Conservation (phyloP, 345 rosid genomes). For the Moricandia arvensis region DNA sequence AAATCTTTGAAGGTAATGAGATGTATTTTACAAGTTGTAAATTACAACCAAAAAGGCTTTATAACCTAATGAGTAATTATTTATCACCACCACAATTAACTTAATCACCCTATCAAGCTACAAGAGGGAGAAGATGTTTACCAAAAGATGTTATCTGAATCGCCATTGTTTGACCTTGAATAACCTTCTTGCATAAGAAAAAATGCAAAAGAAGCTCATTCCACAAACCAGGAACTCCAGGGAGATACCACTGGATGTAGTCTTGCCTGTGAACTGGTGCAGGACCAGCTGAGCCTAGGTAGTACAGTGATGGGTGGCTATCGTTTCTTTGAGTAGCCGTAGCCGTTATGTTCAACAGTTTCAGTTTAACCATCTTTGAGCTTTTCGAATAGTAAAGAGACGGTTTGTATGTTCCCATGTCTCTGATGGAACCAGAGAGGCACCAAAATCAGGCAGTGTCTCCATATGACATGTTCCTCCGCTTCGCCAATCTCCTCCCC, state of each 20-base stretch:
- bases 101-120: slow-evolving; percentile 17
- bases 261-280: slow-evolving; percentile 74
- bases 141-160: slow-evolving; percentile 10
- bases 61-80: slow-evolving; percentile 26
- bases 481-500: slow-evolving; percentile 90
- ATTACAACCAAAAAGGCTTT: not conserved
- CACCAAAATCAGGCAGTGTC: slow-evolving; percentile 68
- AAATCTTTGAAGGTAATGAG: slow-evolving; percentile 4
- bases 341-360: slow-evolving; percentile 61
- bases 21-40: not conserved
- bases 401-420: slow-evolving; percentile 50
- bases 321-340: slow-evolving; percentile 76
- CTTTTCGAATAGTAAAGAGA: slow-evolving; percentile 30
- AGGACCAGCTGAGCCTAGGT: slow-evolving; percentile 13
- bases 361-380: slow-evolving; percentile 31
- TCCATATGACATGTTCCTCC: slow-evolving; percentile 87
- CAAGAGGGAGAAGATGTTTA: not conserved
- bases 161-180: not conserved
- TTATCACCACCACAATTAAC: too few relatives aligned
- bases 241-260: slow-evolving; percentile 97
- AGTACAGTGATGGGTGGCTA: slow-evolving; percentile 85
- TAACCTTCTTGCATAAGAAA: slow-evolving; percentile 48
- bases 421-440: slow-evolving; percentile 44
- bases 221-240: slow-evolving; percentile 95
- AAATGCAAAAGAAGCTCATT: slow-evolving; percentile 73